Evolutionary conservation across 2,329 filamentous ascomycete genomes (phyloP), one percentile per base, ranked within the genome.

Genomic region (Cladosporium sp.): DNA sequence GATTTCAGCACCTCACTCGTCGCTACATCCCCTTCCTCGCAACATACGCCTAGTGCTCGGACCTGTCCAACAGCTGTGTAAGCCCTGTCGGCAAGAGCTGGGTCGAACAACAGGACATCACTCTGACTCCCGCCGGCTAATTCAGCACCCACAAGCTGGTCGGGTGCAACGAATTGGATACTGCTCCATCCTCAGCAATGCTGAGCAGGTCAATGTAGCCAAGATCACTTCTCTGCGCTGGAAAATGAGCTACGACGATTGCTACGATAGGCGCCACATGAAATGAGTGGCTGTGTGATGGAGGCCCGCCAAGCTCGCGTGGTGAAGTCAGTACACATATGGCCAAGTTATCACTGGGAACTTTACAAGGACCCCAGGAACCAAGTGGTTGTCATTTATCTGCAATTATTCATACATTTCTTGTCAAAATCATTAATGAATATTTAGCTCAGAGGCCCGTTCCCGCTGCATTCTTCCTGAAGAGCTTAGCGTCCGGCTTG

Each of bases 401-500:
- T n/a, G n/a, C n/a, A n/a, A n/a, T n/a, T n/a, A n/a, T n/a, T n/a
- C n/a, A n/a, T n/a, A n/a, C n/a, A n/a, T n/a, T n/a, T n/a, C n/a
- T n/a, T n/a, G n/a, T n/a, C n/a, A n/a, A n/a, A n/a, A n/a, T n/a
- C n/a, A n/a, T n/a, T n/a, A n/a, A n/a, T n/a, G n/a, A n/a, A n/a
- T n/a, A n/a, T n/a, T n/a, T n/a, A n/a, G n/a, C n/a, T n/a, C n/a
- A 45, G 28, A 45, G 4, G 5, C 42, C 42, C 8, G 42, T 45
- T 3, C 47, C 47, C 1, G 47, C 47, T 15, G 47, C 47, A 1
- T 50, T 50, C 47, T 50, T 35, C 9, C 17, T 50, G 34, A 50
- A 50, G n/a, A 50, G 35, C 47, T 50, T 50, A 9, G 47, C 47
- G 7, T 50, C 47, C 2, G 47, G 47, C 47, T 50, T 50, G 32